Evolutionary conservation across 1,284 basidiomycete genomes (phyloP), one percentile per base, ranked within the genome.

Genomic region (Porphyrellus sp.): DNA sequence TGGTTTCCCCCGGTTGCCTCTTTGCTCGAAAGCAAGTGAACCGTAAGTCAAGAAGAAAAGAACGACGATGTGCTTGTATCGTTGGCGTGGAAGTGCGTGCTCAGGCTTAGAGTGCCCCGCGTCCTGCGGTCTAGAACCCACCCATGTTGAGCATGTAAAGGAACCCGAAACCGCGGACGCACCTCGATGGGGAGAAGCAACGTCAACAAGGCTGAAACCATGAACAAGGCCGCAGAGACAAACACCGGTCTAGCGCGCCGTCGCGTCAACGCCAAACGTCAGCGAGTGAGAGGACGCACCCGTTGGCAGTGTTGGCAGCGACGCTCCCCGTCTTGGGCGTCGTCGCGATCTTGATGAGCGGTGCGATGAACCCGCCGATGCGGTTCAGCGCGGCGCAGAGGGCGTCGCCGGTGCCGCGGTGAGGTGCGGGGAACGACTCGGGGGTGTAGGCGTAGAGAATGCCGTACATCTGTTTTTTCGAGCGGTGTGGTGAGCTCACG

Each of bases 381-480:
- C 83, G 74, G 62, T 82, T 81, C 52, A 78, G 71, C 6, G 75
- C 75, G 54, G 77, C 70, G 54, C 78, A 74, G 27, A 85, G 67
- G 1, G 82, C 83, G 57, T 85, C 82, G 4, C 82, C 84, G 0
- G 84, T 85, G 5, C 82, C 84, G 35, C 84, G 74, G 51, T 80
- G 78, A 1, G 82, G 81, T 0, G 81, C 80, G 0, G 83, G 82
- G 70, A 86, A 86, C 11, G 83, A 77, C 59, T 85, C 83, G 18
- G 84, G 84, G 1, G 80, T 80, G 59, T 82, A 81, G 4, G 79
- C 80, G 57, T 78, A 85, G 20, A 85, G 71, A 11, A 84, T 75
- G 13, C 79, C 82, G 61, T 83, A 81, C 80, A 81, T 82, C 74
- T 77, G 43, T 37, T 34, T 31, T 6, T 34, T 31, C 4, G 27